Evolutionary conservation across 106 monocot genomes (phyloP), one percentile per base, ranked within the genome.

Genomic region (Dioscorea alata): DNA sequence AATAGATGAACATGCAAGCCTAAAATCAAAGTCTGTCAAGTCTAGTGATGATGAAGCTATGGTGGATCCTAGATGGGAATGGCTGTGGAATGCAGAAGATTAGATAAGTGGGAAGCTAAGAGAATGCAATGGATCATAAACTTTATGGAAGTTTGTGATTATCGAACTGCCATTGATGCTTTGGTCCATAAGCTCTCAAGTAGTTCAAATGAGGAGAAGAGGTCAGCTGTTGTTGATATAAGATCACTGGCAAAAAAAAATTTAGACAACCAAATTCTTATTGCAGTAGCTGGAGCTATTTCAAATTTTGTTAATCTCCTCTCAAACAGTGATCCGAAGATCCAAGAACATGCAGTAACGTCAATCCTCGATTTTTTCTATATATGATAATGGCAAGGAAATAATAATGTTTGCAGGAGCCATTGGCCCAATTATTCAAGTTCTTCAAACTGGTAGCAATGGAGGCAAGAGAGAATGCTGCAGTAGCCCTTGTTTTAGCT

Each of bases 11-110:
- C 90, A 93, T 81, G 99, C 99, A 22, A 90, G 75, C 71, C 61
- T 99, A 34, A 99, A 75, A 79, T 85, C n/a, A 1, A 90, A 73
- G 66, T 58, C 74, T 70, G 4, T 64, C 51, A 92, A 87, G 66
- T 51, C 76, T 20, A 72, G 53, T 48, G 84, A 79, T 48, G 78
- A 83, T 61, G 77, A 69, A 65, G 56, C 59, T 12, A 62, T 58
- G 14, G 69, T 93, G 60, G 99, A 99, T 77, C 85, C 93, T 23
- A 79, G 99, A 83, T 99, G 93, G 99, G 99, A 72, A 99, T 93
- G 85, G 75, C 93, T 56, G 79, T 99, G 50, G 99, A 99, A 60
- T 99, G 99, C 35, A 87, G 99, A 69, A 89, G 99, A 71, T 76
- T 99, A 59, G 99, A 99, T 74, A 93, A 93, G 73, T 74, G 93